These are phyloP conservation scores for Guadua angustifolia DNA, from an alignment of 176 grass and related monocot species.

Conservation along the genomic window DNA sequence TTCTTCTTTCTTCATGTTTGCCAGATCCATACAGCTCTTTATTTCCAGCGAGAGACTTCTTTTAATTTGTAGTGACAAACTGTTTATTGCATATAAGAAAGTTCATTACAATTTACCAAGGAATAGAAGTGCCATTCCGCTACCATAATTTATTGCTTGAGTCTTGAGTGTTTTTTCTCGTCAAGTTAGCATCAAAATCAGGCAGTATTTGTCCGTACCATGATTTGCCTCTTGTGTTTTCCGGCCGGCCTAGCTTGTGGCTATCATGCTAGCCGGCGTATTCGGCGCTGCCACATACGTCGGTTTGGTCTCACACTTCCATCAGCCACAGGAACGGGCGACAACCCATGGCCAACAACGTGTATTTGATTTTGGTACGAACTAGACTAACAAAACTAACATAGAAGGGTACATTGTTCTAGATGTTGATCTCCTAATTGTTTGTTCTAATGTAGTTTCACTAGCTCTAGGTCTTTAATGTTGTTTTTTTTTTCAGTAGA, in stretches of 20 bases:
- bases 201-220: not conserved
- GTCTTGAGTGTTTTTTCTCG: not conserved
- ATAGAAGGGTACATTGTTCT: no score
- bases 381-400: not conserved
- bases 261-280: not conserved
- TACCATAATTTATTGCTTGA: not conserved
- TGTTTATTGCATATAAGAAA: not conserved
- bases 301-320: not conserved
- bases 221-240: not conserved
- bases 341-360: not conserved
- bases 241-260: slow-evolving; percentile 19
- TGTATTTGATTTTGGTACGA: not conserved
- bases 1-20: no score
- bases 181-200: not conserved
- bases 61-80: not conserved
- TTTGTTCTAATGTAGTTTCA: no score
- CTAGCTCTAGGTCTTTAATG: no score
- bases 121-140: not conserved
- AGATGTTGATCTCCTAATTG: no score
- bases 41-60: no score
- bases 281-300: not conserved
- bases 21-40: no score
- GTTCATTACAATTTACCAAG: not conserved
- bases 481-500: no score
- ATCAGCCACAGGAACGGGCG: not conserved